Conservation (phyloP, 2,329 filamentous ascomycete species). For the Lecanosticta acicola region DNA sequence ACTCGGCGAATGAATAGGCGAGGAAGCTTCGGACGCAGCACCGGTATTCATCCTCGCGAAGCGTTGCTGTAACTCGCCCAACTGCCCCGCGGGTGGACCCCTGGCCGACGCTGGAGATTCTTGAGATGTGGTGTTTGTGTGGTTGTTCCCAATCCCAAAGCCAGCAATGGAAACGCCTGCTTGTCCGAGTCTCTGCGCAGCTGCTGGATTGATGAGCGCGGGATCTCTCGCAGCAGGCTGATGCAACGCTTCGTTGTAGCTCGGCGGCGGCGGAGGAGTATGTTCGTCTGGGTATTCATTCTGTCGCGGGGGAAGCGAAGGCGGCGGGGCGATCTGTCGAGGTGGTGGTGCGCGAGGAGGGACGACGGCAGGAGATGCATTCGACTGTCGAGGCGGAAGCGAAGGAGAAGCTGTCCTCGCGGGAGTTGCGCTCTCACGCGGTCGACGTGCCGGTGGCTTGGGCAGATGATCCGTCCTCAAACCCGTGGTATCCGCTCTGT, state of each 20-base stretch:
- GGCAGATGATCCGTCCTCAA: constrained; percentile 64
- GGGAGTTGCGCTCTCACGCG: constrained; percentile 17
- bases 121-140: constrained; percentile 10
- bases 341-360: constrained; percentile 66
- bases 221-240: constrained; percentile 14
- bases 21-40: constrained; percentile 19
- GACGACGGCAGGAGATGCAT: constrained; percentile 20
- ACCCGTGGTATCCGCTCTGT: constrained; percentile 64
- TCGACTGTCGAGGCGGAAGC: constrained; percentile 24
- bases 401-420: constrained; percentile 17
- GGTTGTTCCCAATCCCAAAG: constrained; percentile 59
- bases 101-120: constrained; percentile 16
- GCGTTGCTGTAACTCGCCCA: constrained; percentile 63
- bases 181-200: constrained; percentile 60
- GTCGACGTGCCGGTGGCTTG: constrained; percentile 58
- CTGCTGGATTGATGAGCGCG: constrained; percentile 50
- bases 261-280: constrained; percentile 1
- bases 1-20: constrained; percentile 19
- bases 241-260: neutral
- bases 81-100: constrained; percentile 38
- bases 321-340: constrained; percentile 49
- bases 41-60: constrained; percentile 52
- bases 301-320: constrained; percentile 46
- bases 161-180: constrained; percentile 74
- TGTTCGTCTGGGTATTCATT: constrained; percentile 20